Base-by-base conservation (phyloP, 108 stramenopile species). In the Schizochytrium sp. region DNA sequence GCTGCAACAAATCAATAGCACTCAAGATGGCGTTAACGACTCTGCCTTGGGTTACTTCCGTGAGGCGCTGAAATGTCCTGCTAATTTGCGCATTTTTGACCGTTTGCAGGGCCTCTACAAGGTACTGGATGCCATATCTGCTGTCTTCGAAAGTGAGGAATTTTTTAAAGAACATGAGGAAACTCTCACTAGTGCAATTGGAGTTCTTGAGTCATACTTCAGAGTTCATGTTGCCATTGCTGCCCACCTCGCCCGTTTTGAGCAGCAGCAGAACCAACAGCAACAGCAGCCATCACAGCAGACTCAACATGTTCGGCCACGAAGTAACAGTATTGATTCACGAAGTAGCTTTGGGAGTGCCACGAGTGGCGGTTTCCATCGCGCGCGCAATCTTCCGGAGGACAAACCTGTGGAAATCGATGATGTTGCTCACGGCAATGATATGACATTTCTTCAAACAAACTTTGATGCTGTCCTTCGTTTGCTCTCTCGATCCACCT, bases 391-490 rank as follows among this genome's bases (percentile, higher is more conserved):
- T 47, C 76, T 83, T 5, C 50, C 76, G 8, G 76, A 83, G 3
- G 76, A 83, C 28, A 83, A 83, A 28, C 76, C 76, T n/a, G 53
- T 83, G 7, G 76, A 83, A 10, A 83, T 55, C 47, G 76, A 83
- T 40, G 50, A 55, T n/a, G 53, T 83, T 42, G 76, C 76, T 5
- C 47, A 49, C 28, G 76, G n/a, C 2, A 83, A 55, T 3, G 53
- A 83, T 53, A 83, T 83, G 76, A n/a, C 28, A 10, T 83, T 83
- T 28, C 55, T 83, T 47, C 76, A 83, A 53, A 55, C 76, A 10
- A 49, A 83, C 76, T n/a, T 49, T n/a, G 76, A 83, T 53, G 76
- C 53, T 5, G 76, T 55, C 45, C 49, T 83, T 47, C 76, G 76
- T 28, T n/a, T 83, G 28, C 28, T 83, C 10, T n/a, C 76, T 47